Base-by-base conservation (phyloP, 345 rosid species). In the Salix dunnii region DNA sequence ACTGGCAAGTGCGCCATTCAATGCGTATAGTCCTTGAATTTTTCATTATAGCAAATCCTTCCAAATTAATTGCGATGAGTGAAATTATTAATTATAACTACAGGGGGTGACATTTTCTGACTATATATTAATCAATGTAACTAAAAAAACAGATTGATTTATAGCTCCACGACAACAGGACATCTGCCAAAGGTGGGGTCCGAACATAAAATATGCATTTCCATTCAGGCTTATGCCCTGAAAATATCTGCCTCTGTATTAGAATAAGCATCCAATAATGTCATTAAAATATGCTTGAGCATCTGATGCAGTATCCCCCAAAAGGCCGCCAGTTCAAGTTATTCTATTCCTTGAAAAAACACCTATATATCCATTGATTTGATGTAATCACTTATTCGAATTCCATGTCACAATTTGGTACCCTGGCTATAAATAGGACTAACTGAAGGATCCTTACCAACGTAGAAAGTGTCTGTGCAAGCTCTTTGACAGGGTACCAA, bases 191-290 rank as follows among this genome's bases (percentile, higher is more conserved):
- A 43, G 5, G 17, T 46, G 49, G 49, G 18, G 18, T 46, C 16
- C 18, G 13, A 46, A 14, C 4, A 46, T 46, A 46, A 14, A 46
- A 58, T 20, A 58, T 23, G 63, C 28, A 58, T 28, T 58, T 58
- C 14, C 28, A 3, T 23, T 58, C 63, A n/a, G 27, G 63, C 28
- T 58, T 23, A 58, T 58, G 25, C 63, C 61, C 28, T 23, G 28
- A 10, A 53, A 58, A 58, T 58, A 23, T n/a, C 28, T 10, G 63
- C 63, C 63, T 58, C 28, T 43, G n/a, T 10, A 38, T 58, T 28
- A 70, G 83, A 82, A 81, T 76, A 76, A 82, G 87, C 80, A 84
- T 83, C 76, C 27, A 63, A 74, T 77, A 75, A 72, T 75, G 79
- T 38, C 21, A 17, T 66, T 64, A 33, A 71, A 28, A 77, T 64